phyloP scores from a whole-genome alignment of 176 grass and related monocot genomes.

The Oryza meyeriana region DNA sequence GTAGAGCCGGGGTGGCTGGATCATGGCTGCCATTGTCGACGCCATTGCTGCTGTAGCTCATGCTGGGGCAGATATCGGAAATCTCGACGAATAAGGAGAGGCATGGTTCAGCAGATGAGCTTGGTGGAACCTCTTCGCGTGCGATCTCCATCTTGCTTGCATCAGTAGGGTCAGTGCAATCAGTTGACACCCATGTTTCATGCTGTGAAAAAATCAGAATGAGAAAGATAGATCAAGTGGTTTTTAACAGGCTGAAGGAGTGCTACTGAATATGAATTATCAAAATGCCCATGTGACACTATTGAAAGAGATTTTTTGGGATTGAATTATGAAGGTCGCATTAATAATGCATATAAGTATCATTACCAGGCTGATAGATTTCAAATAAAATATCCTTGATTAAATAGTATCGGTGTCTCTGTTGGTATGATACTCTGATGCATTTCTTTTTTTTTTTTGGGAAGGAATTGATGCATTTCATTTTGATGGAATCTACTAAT shows the following conservation, averaged over 20 bases:
- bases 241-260: background rate
- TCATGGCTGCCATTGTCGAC: background rate
- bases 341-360: background rate
- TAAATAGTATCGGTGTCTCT: background rate
- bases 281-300: background rate
- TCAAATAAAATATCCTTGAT: background rate
- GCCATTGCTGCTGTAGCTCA: conserved; percentile 3
- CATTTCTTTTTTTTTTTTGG: no score
- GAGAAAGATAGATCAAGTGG: background rate
- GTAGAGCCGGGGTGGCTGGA: background rate
- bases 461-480: background rate
- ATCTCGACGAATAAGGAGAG: conserved; percentile 48
- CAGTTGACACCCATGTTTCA: conserved; percentile 17
- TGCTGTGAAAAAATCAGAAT: conserved; percentile 16
- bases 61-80: conserved; percentile 36
- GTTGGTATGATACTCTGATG: background rate
- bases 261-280: background rate
- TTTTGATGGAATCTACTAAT: background rate
- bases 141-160: conserved; percentile 8
- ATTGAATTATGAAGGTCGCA: background rate
- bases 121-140: conserved; percentile 11
- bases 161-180: background rate
- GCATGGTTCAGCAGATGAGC: conserved; percentile 36
- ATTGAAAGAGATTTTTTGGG: background rate
- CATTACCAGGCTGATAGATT: background rate